Evolutionary conservation across 2,329 filamentous ascomycete genomes (phyloP).

Genomic region (Sporothrix euskadiensis): DNA sequence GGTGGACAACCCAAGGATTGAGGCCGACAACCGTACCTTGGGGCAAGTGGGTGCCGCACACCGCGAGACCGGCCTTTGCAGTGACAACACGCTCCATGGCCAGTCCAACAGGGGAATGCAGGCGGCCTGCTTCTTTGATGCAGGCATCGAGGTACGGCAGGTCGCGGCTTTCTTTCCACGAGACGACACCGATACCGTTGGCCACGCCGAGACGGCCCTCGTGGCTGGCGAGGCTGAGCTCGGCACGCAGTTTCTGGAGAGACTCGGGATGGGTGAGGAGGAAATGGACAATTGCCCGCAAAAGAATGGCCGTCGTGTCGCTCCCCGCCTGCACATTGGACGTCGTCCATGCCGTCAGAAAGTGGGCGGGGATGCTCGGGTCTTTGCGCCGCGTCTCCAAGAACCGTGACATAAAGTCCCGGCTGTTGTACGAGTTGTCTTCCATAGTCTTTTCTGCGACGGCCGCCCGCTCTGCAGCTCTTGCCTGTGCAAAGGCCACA

Average conservation of each 20-base stretch:
- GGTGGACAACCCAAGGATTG: slow-evolving; percentile 44
- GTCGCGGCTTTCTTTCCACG: slow-evolving; percentile 33
- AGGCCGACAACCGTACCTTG: slow-evolving; percentile 45
- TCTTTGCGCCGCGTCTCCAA: slow-evolving; percentile 39
- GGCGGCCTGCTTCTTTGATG: slow-evolving; percentile 52
- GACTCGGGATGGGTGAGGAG: slow-evolving; percentile 38
- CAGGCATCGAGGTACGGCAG: slow-evolving; percentile 52
- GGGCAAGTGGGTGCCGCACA: slow-evolving; percentile 41
- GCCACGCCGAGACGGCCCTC: slow-evolving; percentile 21
- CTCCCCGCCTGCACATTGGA: slow-evolving; percentile 41
- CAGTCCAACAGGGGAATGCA: slow-evolving; percentile 52
- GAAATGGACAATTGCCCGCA: slow-evolving; percentile 42
- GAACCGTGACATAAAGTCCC: slow-evolving; percentile 46
- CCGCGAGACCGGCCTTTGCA: slow-evolving; percentile 41
- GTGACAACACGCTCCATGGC: slow-evolving; percentile 51
- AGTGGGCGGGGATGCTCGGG: background rate
- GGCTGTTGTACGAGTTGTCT: slow-evolving; percentile 35
- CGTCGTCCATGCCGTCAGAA: slow-evolving; percentile 41
- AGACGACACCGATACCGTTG: slow-evolving; percentile 18
- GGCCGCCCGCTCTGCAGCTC: background rate
- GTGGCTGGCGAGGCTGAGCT: slow-evolving; percentile 39
- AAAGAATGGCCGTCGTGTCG: slow-evolving; percentile 41
- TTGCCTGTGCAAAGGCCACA: slow-evolving; percentile 23
- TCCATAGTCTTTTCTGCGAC: slow-evolving; percentile 29
- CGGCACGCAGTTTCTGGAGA: slow-evolving; percentile 37